phyloP scores from a whole-genome alignment of 139 green algal species.

The Chlorella sp. region DNA sequence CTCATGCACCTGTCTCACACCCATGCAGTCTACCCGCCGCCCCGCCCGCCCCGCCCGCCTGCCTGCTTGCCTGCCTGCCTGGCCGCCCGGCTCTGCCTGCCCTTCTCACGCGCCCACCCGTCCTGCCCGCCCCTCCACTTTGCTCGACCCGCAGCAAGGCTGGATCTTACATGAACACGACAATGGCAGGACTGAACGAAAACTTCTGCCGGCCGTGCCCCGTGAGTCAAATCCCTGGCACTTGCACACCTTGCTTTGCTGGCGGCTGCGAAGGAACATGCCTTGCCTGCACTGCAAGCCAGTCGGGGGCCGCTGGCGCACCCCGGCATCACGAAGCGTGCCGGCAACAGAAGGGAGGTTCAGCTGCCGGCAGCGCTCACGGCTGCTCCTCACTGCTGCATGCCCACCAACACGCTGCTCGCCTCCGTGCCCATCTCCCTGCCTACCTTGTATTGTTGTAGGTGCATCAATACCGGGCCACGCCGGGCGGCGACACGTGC shows the following conservation, averaged over 20 bases:
- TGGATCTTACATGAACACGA: not conserved
- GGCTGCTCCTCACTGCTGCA: too few species aligned
- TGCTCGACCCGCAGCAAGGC: not conserved
- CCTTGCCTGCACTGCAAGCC: not conserved
- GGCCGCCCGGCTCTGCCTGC: too few species aligned
- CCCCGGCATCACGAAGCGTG: too few species aligned
- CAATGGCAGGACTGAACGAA: not conserved
- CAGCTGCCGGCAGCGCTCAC: too few species aligned
- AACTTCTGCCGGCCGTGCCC: not conserved
- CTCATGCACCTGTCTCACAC: too few species aligned
- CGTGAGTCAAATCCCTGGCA: not conserved
- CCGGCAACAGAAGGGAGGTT: too few species aligned
- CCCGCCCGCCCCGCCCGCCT: not conserved
- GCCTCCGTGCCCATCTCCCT: not conserved
- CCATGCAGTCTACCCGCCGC: too few species aligned
- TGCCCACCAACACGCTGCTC: too few species aligned
- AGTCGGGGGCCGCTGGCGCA: too few species aligned
- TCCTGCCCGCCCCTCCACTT: too few species aligned
- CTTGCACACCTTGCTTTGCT: not conserved
- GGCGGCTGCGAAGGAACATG: not conserved
- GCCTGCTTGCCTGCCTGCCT: not conserved
- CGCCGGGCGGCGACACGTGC: not conserved
- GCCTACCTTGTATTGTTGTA: not conserved
- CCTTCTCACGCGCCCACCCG: not conserved
- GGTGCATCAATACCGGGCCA: not conserved